A percentile compares a stretch with the other conserved stretches of the same genome.
Conservation (phyloP, 2,329 filamentous ascomycete species). For the Trichoderma sp. region DNA sequence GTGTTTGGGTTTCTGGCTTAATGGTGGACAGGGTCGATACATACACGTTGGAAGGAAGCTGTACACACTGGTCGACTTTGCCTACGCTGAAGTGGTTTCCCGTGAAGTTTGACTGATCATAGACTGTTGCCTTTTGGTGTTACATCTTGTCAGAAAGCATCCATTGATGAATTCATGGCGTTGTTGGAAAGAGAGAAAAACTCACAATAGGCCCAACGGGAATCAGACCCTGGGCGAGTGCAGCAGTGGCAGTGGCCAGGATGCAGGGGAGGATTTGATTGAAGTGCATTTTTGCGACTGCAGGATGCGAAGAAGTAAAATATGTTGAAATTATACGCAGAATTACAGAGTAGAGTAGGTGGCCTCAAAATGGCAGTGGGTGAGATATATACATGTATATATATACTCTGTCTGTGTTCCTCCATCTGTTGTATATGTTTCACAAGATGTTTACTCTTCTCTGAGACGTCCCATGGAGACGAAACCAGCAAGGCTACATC, state of each 20-base stretch:
- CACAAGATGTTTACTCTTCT: background rate
- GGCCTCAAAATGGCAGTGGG: background rate
- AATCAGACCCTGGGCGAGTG: background rate
- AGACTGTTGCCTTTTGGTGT: background rate
- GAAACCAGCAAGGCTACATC: background rate
- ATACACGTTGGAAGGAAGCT: background rate
- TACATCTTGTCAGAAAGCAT: background rate
- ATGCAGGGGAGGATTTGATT: background rate
- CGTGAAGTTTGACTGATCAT: background rate
- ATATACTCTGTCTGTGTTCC: background rate
- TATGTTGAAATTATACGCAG: background rate
- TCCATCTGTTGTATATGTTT: background rate
- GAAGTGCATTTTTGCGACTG: conserved; percentile 1
- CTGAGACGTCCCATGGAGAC: background rate
- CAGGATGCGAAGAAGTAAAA: background rate
- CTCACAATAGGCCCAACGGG: conserved; percentile 5
- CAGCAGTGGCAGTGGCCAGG: background rate
- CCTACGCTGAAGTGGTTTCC: background rate
- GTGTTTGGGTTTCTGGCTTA: too few relatives aligned
- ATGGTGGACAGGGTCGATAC: background rate
- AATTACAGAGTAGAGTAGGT: background rate
- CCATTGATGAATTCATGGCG: background rate
- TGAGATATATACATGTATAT: background rate
- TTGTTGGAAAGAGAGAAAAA: background rate
- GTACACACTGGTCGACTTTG: background rate